Conservation (phyloP, 2,329 filamentous ascomycete genomes). For the Colletotrichum orbiculare region DNA sequence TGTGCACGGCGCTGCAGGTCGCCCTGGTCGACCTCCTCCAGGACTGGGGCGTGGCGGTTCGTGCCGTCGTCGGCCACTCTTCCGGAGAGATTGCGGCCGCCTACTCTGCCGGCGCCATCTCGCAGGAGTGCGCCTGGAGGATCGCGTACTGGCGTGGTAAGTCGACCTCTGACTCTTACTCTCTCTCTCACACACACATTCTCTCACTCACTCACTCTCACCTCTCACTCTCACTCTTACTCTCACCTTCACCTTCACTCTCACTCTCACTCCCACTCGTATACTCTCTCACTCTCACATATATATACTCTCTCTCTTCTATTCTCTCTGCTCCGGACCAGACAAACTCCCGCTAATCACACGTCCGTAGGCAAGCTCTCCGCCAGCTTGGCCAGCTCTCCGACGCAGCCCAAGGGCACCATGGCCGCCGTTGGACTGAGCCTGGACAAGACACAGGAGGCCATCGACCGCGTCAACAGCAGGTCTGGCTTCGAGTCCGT, state of each 20-base stretch:
- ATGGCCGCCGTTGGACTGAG: neutral
- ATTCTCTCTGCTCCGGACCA: too few species aligned
- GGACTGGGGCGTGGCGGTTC: conserved; percentile 38
- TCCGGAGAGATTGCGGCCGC: conserved; percentile 61
- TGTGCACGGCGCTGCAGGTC: conserved; percentile 56
- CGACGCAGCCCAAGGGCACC: too few species aligned
- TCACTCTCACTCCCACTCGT: rapidly evolving
- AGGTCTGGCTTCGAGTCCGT: neutral
- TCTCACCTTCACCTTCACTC: too few species aligned
- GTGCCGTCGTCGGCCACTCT: conserved; percentile 55
- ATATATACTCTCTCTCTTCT: too few species aligned
- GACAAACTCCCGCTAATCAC: too few species aligned
- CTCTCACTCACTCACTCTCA: neutral
- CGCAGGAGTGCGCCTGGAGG: conserved; percentile 38
- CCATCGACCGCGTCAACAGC: neutral
- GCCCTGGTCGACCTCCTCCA: conserved; percentile 47
- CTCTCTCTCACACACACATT: too few species aligned
- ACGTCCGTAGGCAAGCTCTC: too few species aligned
- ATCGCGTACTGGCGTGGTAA: conserved; percentile 22
- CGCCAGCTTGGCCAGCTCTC: neutral
- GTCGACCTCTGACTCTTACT: neutral
- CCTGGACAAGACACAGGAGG: neutral
- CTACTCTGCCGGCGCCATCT: conserved; percentile 54
- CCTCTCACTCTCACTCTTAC: too few species aligned
- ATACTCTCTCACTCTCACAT: too few species aligned